phyloP scores from a whole-genome alignment of 2,329 filamentous ascomycete genomes.

The Sclerotinia subarctica region DNA sequence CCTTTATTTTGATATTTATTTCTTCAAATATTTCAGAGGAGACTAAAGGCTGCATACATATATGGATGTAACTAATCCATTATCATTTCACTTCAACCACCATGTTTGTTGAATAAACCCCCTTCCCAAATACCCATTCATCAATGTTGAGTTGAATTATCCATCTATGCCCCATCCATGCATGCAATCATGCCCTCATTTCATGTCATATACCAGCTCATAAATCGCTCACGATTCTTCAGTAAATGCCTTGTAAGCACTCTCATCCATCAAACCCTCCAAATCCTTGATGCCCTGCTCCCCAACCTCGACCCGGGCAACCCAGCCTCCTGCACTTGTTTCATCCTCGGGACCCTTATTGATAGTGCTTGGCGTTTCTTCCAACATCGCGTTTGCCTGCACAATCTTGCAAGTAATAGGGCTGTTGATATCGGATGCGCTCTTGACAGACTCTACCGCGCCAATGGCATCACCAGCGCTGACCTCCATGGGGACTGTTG shows the following conservation, averaged over 20 bases:
- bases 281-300: constrained; percentile 65
- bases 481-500: constrained; percentile 65
- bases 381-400: constrained; percentile 69
- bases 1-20: no score
- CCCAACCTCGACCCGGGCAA: constrained; percentile 78
- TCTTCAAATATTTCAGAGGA: not conserved
- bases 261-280: constrained; percentile 71
- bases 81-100: constrained; percentile 20
- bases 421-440: constrained; percentile 93
- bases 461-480: constrained; percentile 79
- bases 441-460: constrained; percentile 97
- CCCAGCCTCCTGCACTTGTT: constrained; percentile 76
- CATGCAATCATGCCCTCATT: constrained; percentile 7
- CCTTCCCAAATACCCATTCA: constrained; percentile 15
- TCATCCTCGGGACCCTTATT: constrained; percentile 86
- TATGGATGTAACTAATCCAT: constrained; percentile 1
- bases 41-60: constrained; percentile 7
- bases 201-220: not conserved
- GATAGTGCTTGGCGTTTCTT: constrained; percentile 82
- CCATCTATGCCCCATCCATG: constrained; percentile 14
- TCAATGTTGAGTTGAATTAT: constrained; percentile 17
- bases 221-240: constrained; percentile 26
- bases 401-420: constrained; percentile 76
- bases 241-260: constrained; percentile 75
- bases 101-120: constrained; percentile 29